A percentile compares a stretch with the other conserved stretches of the same genome.
These are phyloP conservation scores for Saccharomyces mikatae DNA, from an alignment of 805 yeast genomes.

Conservation along the genomic window DNA sequence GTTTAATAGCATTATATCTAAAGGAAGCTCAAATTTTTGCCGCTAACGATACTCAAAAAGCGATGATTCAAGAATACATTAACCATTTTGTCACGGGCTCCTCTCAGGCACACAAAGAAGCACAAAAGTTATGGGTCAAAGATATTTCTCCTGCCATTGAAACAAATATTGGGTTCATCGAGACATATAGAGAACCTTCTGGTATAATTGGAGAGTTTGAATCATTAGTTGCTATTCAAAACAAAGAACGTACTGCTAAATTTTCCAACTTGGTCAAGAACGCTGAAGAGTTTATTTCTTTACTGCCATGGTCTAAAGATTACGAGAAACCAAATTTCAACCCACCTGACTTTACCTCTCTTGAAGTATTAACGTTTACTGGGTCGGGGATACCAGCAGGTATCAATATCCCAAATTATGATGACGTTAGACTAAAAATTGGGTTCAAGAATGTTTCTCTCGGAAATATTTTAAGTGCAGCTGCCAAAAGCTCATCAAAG, in stretches of 20 bases:
- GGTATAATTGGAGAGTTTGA: slow-evolving; percentile 94
- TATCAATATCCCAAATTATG: slow-evolving; percentile 86
- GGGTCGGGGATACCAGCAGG: slow-evolving; percentile 92
- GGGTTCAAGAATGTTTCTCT: slow-evolving; percentile 88
- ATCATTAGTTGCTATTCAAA: slow-evolving; percentile 83
- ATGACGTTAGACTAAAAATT: slow-evolving; percentile 71
- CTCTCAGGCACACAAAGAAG: slow-evolving; percentile 73
- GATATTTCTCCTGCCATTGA: slow-evolving; percentile 73
- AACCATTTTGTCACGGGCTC: slow-evolving; percentile 74
- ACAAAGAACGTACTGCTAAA: slow-evolving; percentile 76
- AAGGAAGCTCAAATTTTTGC: slow-evolving; percentile 50
- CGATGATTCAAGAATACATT: slow-evolving; percentile 59
- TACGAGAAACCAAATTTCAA: slow-evolving; percentile 81
- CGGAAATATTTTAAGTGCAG: slow-evolving; percentile 76
- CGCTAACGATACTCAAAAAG: slow-evolving; percentile 64
- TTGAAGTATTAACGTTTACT: slow-evolving; percentile 83
- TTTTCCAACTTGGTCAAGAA: slow-evolving; percentile 59
- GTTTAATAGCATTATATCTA: slow-evolving; percentile 47
- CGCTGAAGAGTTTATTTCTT: slow-evolving; percentile 56
- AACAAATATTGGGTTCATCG: slow-evolving; percentile 84
- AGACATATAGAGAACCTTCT: slow-evolving; percentile 86
- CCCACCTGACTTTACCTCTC: slow-evolving; percentile 87
- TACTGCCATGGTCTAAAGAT: slow-evolving; percentile 69
- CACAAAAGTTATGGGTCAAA: slow-evolving; percentile 83
- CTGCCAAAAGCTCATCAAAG: slow-evolving; percentile 42